Evolutionary conservation across 306 rosid genomes (phyloP).

Genomic region (Oxytropis ochrocephala): DNA sequence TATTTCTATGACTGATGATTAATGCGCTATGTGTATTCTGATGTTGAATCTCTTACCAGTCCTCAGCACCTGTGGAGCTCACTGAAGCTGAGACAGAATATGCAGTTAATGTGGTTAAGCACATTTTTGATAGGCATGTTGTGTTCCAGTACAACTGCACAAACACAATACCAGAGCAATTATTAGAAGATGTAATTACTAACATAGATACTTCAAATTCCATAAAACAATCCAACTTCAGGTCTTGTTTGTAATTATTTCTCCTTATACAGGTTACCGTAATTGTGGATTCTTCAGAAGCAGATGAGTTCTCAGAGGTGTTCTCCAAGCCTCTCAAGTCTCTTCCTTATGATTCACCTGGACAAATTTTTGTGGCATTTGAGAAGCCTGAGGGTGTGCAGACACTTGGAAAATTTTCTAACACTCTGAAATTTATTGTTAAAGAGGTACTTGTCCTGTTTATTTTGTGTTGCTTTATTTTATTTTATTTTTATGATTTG

Average conservation of each 20-base stretch:
- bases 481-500: not conserved
- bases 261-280: conserved; percentile 62
- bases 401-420: conserved; percentile 78
- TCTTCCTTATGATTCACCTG: conserved; percentile 96
- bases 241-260: conserved; percentile 21
- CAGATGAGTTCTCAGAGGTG: conserved; percentile 74
- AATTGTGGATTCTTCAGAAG: conserved; percentile 77
- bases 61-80: conserved; percentile 95
- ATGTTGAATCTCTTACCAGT: conserved; percentile 41
- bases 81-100: conserved; percentile 97
- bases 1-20: not conserved
- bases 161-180: conserved; percentile 93
- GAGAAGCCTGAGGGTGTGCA: conserved; percentile 78
- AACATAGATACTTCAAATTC: conserved; percentile 8
- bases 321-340: conserved; percentile 75
- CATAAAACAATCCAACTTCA: not conserved
- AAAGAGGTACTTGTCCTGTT: conserved; percentile 61
- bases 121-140: conserved; percentile 79
- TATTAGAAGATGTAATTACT: conserved; percentile 70
- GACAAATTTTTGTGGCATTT: conserved; percentile 88
- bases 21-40: conserved; percentile 10
- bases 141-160: conserved; percentile 98
- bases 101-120: conserved; percentile 91
- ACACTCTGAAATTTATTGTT: conserved; percentile 66
- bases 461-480: not conserved